Evolutionary conservation across 345 rosid species (phyloP).

Genomic region (Populus davidiana): DNA sequence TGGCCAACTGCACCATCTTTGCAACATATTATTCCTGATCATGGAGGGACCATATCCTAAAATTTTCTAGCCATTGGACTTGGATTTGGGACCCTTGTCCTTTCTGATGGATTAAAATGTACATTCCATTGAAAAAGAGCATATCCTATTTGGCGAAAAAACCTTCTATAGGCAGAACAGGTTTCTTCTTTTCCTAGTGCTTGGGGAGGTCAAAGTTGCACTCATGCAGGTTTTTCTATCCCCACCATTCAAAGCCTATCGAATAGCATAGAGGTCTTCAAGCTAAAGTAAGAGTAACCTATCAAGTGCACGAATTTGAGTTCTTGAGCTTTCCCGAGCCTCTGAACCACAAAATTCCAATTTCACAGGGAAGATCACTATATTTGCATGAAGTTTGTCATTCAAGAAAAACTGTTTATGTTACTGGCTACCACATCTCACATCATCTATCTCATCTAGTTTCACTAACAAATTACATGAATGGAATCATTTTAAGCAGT

Average conservation of each 20-base stretch:
- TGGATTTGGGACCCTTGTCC: slow-evolving; percentile 1
- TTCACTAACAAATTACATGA: neutral
- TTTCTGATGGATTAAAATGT: neutral
- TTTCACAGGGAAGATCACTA: neutral
- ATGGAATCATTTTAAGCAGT: neutral
- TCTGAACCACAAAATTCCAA: neutral
- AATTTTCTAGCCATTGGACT: slow-evolving; percentile 2
- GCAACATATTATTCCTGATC: neutral
- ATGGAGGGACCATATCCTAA: neutral
- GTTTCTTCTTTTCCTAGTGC: neutral
- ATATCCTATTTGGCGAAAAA: neutral
- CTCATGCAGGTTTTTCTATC: neutral
- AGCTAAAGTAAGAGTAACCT: neutral
- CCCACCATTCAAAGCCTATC: neutral
- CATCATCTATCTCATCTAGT: neutral
- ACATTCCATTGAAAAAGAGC: neutral
- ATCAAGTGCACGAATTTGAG: neutral
- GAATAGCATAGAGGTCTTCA: neutral
- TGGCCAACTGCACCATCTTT: neutral
- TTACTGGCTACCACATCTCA: neutral
- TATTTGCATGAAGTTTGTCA: neutral
- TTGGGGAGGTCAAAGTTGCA: neutral
- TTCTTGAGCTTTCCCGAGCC: neutral
- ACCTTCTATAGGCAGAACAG: neutral
- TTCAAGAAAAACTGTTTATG: neutral